A percentile compares a stretch with the other conserved stretches of the same genome.
These are phyloP conservation scores for Pholiota microspora DNA, from an alignment of 768 basidiomycete species.

Conservation along the genomic window DNA sequence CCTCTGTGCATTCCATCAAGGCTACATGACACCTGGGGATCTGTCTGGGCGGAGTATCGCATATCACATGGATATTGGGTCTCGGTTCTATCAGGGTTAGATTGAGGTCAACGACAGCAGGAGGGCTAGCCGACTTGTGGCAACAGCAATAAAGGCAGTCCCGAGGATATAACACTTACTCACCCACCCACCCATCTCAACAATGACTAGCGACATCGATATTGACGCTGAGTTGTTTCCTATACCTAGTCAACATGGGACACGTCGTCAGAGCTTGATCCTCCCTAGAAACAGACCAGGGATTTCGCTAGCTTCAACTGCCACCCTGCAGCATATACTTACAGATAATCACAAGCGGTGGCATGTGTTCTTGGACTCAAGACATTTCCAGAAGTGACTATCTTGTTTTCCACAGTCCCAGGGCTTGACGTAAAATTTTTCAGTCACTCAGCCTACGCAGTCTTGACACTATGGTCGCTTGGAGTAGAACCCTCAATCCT, in stretches of 20 bases:
- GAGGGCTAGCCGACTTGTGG: neutral
- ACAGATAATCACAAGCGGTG: slow-evolving; percentile 50
- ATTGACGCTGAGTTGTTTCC: neutral
- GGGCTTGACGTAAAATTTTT: slow-evolving; percentile 11
- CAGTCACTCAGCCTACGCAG: slow-evolving; percentile 56
- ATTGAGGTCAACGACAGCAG: neutral
- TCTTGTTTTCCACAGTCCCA: neutral
- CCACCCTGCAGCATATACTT: slow-evolving; percentile 37
- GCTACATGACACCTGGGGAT: neutral
- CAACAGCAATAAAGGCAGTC: no score
- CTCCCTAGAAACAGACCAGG: slow-evolving; percentile 15
- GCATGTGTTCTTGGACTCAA: slow-evolving; percentile 53
- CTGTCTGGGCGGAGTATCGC: neutral
- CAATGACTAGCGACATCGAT: neutral
- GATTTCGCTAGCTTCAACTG: slow-evolving; percentile 34
- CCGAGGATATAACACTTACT: no score
- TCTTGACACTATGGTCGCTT: slow-evolving; percentile 57
- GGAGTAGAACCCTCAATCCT: slow-evolving; percentile 47
- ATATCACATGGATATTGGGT: neutral
- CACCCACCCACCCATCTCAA: neutral
- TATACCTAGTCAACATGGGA: neutral
- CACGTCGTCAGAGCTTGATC: neutral
- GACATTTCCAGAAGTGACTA: slow-evolving; percentile 35
- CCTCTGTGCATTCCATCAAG: neutral
- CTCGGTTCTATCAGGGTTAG: neutral